Evolutionary conservation across 371 early-diverging fungal genomes (phyloP), one percentile per base, ranked within the genome.

Genomic region (Rhizopus delemar): DNA sequence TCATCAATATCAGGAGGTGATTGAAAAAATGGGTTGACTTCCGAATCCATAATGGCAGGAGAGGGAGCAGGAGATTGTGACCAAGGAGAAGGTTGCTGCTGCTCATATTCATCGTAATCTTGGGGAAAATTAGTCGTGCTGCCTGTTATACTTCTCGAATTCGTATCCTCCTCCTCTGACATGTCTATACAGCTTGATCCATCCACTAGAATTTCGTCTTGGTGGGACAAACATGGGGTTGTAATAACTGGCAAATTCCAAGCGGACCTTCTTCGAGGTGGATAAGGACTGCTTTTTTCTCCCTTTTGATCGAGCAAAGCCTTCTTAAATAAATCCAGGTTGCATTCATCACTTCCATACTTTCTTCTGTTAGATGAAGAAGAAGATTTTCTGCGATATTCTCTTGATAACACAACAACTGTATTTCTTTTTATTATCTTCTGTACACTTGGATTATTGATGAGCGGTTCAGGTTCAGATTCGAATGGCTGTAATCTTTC

Each of bases 1-100:
- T 86, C 85, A 41, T 86, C 85, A 55, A 84, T 85, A 28, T 74
- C 75, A 29, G 84, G 84, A 38, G 72, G 66, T 0, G 80, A 73
- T 57, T 80, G 82, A 58, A 82, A 85, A 56, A 85, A 84, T 0
- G 85, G 85, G 54, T 85, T 86, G 32, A 77, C 65, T 34, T 84
- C 80, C 8, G 83, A 74, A 48, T 86, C 85, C 73, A 82, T 82
- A 60, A 84, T 78, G 46, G 75, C 78, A n/a, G 84, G 84, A 6
- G 85, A 84, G 11, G 84, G 83, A 33, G 82, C 80, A 32, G 87
- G 87, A 4, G 84, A 84, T 59, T 86, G 86, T 13, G 85, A 84
- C 86, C 86, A 86, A 28, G 87, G 79, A 4, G 76, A 78, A 0
- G 81, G 75, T 56, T 80, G 71, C 36, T 74, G 72, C 53, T 77